Conservation (phyloP, 495 filamentous ascomycete species). For the Symbiotaphrina buchneri region DNA sequence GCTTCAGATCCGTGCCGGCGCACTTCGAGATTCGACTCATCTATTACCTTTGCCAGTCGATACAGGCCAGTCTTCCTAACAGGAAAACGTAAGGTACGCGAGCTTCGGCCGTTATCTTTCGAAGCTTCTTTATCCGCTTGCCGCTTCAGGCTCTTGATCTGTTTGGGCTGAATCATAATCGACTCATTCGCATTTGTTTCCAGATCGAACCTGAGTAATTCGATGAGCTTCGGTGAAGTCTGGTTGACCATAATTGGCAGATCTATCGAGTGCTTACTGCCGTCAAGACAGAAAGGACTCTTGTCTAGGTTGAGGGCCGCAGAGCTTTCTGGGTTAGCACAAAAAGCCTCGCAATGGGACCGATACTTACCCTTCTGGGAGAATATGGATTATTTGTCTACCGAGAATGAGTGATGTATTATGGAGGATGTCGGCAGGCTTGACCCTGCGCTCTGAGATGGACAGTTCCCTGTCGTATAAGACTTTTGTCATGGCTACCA, state of each 20-base stretch:
- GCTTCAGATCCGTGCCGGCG: conserved; percentile 49
- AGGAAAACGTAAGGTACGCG: conserved; percentile 35
- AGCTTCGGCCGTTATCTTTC: conserved; percentile 21
- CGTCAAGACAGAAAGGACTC: conserved; percentile 54
- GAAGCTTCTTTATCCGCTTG: conserved; percentile 29
- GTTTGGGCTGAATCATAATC: conserved; percentile 45
- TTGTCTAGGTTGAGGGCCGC: conserved; percentile 66
- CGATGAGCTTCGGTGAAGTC: conserved; percentile 65
- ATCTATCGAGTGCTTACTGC: conserved; percentile 27
- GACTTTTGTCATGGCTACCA: conserved; percentile 43
- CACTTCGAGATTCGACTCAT: conserved; percentile 85
- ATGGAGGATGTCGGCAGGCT: conserved; percentile 61
- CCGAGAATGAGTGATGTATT: conserved; percentile 85
- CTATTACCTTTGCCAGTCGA: conserved; percentile 58
- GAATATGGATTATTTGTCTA: conserved; percentile 87
- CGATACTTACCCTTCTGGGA: conserved; percentile 64
- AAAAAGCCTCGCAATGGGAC: background rate
- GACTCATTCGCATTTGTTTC: conserved; percentile 57
- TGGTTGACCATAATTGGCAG: conserved; percentile 89
- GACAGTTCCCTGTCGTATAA: conserved; percentile 80
- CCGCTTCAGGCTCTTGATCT: conserved; percentile 42
- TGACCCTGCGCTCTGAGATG: conserved; percentile 73
- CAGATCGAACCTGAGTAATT: conserved; percentile 65
- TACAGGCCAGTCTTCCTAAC: conserved; percentile 75
- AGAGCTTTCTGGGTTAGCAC: conserved; percentile 32